These are phyloP conservation scores for Talaromyces thailandensis DNA, from an alignment of 495 filamentous ascomycete species.

Conservation along the genomic window DNA sequence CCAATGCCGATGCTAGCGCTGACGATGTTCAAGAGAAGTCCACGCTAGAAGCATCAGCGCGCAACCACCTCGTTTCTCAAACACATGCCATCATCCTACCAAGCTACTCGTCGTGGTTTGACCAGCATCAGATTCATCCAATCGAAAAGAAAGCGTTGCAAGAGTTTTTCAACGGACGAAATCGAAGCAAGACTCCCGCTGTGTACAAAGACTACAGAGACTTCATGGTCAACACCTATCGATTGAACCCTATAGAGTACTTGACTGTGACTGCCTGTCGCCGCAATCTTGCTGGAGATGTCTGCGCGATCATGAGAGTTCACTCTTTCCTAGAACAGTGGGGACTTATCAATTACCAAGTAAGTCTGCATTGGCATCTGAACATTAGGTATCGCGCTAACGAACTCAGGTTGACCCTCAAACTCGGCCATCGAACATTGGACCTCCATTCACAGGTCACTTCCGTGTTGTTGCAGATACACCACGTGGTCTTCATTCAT, in stretches of 20 bases:
- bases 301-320: conserved; percentile 97
- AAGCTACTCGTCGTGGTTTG: conserved; percentile 96
- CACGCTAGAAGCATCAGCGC: conserved; percentile 73
- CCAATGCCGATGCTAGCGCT: conserved; percentile 32
- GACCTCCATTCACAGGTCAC: conserved; percentile 93
- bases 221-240: conserved; percentile 99
- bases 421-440: conserved; percentile 87
- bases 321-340: conserved; percentile 98
- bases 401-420: conserved; percentile 81
- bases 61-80: conserved; percentile 83
- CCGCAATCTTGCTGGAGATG: conserved; percentile 91
- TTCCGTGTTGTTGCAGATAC: conserved; percentile 93
- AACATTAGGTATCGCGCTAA: background rate
- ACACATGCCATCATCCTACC: conserved; percentile 91
- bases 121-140: conserved; percentile 83
- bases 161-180: conserved; percentile 96
- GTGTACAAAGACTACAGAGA: conserved; percentile 98
- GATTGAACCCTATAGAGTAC: conserved; percentile 90
- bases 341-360: conserved; percentile 98
- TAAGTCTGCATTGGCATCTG: conserved; percentile 20
- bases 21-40: conserved; percentile 59
- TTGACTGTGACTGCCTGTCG: conserved; percentile 96
- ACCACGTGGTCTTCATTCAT: conserved; percentile 86
- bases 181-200: conserved; percentile 94
- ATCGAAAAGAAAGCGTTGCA: conserved; percentile 88